Conservation (phyloP, 345 rosid species). For the Gynandropsis gynandra region DNA sequence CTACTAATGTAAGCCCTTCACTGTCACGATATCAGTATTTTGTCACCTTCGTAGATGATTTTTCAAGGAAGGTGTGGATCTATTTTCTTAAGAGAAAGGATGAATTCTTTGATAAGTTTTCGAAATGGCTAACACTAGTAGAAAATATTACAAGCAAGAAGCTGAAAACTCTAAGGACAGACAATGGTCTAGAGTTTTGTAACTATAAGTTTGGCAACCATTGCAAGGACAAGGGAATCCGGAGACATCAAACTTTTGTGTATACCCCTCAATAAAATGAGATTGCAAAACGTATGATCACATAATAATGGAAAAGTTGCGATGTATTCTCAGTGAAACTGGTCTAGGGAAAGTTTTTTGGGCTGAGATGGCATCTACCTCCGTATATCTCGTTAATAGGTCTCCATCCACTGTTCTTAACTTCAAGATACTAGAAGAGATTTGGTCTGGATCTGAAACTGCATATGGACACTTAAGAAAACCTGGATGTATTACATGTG, state of each 20-base stretch:
- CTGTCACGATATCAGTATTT: neutral
- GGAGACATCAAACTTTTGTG: neutral
- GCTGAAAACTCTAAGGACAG: neutral
- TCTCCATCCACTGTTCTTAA: neutral
- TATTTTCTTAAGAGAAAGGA: neutral
- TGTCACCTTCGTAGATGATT: neutral
- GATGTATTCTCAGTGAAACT: neutral
- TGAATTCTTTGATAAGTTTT: neutral
- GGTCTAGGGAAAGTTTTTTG: neutral
- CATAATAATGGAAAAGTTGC: neutral
- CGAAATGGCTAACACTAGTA: neutral
- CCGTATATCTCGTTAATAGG: neutral
- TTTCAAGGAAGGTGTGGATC: neutral
- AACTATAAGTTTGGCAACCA: neutral
- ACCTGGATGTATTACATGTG: neutral
- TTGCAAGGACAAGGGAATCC: neutral
- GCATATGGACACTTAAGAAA: neutral
- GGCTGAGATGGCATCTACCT: neutral
- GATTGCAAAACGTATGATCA: neutral
- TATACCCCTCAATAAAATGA: neutral
- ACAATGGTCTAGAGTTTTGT: neutral
- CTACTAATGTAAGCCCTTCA: neutral
- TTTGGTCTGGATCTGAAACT: neutral
- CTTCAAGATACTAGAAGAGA: neutral
- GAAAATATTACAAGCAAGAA: neutral